Evolutionary conservation across 2,329 filamentous ascomycete genomes (phyloP).

Genomic region (Diaporthe velutina): DNA sequence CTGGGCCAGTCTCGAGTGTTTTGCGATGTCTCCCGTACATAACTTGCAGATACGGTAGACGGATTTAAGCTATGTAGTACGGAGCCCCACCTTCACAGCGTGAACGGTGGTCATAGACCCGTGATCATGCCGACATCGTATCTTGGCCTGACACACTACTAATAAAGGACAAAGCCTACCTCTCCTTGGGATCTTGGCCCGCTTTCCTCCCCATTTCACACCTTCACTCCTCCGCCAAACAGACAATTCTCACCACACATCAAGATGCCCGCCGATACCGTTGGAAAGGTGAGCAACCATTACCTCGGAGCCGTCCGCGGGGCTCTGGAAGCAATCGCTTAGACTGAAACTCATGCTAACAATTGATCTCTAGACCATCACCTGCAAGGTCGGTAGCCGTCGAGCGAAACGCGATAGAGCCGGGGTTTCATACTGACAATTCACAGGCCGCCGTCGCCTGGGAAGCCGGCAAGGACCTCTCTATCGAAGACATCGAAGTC

Average conservation of each 20-base stretch:
- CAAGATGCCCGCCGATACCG: constrained; percentile 39
- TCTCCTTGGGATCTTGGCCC: constrained; percentile 38
- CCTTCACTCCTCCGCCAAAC: constrained; percentile 46
- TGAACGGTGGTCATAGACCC: constrained; percentile 28
- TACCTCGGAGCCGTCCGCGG: background rate
- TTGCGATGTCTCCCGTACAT: background rate
- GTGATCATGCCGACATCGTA: constrained; percentile 32
- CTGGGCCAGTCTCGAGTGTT: background rate
- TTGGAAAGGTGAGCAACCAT: constrained; percentile 36
- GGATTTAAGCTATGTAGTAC: constrained; percentile 7
- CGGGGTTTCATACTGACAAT: constrained; percentile 13
- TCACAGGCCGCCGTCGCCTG: constrained; percentile 93
- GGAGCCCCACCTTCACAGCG: constrained; percentile 16
- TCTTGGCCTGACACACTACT: constrained; percentile 20
- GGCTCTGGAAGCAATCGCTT: background rate
- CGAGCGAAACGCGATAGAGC: background rate
- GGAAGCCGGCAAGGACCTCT: constrained; percentile 92
- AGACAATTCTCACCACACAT: background rate
- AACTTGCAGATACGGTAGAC: constrained; percentile 9
- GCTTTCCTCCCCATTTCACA: constrained; percentile 35
- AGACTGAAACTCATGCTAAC: constrained; percentile 30
- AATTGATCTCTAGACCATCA: constrained; percentile 32
- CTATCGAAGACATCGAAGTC: constrained; percentile 93
- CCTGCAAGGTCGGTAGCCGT: constrained; percentile 36
- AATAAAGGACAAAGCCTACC: constrained; percentile 38